phyloP scores from a whole-genome alignment of 2,329 filamentous ascomycete species.

The Cercospora zeina region DNA sequence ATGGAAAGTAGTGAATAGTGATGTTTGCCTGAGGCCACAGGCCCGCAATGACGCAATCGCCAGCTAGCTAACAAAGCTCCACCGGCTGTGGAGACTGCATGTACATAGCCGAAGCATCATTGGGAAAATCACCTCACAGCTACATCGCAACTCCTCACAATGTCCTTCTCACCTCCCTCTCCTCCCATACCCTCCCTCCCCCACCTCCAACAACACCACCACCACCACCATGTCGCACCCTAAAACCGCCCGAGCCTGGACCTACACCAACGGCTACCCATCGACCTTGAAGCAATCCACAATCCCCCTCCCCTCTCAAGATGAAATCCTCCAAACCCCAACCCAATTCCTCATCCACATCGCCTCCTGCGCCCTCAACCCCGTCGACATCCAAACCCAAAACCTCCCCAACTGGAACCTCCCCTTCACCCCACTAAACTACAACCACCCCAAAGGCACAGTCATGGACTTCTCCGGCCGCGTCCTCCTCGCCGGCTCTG shows the following conservation, averaged over 20 bases:
- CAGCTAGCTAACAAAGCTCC: background rate
- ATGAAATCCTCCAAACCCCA: constrained; percentile 23
- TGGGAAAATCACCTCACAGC: background rate
- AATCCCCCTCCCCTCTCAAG: constrained; percentile 28
- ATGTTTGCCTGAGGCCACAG: background rate
- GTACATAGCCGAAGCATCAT: background rate
- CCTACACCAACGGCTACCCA: constrained; percentile 40
- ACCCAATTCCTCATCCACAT: constrained; percentile 38
- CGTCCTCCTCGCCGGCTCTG: constrained; percentile 29
- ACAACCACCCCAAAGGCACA: constrained; percentile 34
- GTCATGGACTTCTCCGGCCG: constrained; percentile 40
- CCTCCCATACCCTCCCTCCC: background rate
- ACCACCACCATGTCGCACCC: constrained; percentile 28
- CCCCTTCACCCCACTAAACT: constrained; percentile 27
- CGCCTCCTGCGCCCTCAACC: constrained; percentile 40
- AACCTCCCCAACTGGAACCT: constrained; percentile 37
- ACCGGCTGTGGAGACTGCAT: background rate
- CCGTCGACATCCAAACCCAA: constrained; percentile 43
- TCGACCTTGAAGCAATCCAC: constrained; percentile 32
- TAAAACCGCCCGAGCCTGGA: constrained; percentile 37
- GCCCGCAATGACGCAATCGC: constrained; percentile 1
- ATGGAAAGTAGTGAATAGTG: too few relatives aligned
- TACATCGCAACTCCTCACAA: background rate
- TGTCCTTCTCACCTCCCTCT: background rate
- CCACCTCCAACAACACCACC: background rate